These are phyloP conservation scores for Tricholoma sp. DNA, from an alignment of 768 basidiomycete species.

Conservation along the genomic window DNA sequence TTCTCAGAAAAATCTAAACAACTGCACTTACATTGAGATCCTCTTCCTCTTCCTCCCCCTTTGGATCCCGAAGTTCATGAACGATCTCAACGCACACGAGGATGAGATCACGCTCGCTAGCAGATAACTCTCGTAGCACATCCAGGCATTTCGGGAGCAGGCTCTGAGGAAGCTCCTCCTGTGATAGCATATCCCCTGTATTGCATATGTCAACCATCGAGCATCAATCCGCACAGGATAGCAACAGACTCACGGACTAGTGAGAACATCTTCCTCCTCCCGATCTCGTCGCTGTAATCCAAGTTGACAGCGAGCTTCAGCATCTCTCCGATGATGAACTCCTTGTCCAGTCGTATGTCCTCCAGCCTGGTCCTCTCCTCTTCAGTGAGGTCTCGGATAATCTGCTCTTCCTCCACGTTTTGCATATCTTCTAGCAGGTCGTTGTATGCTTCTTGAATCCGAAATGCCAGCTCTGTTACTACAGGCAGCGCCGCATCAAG, in stretches of 20 bases:
- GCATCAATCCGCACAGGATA: not conserved
- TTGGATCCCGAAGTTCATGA: conserved; percentile 66
- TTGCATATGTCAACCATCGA: conserved; percentile 1
- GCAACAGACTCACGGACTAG: conserved; percentile 63
- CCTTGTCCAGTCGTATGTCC: conserved; percentile 44
- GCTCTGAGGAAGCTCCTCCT: conserved; percentile 60
- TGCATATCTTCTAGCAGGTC: conserved; percentile 23
- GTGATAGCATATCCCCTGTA: conserved; percentile 76
- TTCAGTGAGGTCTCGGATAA: conserved; percentile 19
- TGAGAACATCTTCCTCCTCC: conserved; percentile 80
- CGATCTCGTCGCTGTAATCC: conserved; percentile 92
- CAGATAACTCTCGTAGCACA: conserved; percentile 66
- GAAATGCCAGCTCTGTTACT: conserved; percentile 76
- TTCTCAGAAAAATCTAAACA: not conserved
- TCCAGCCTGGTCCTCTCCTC: conserved; percentile 37
- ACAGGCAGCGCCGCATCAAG: conserved; percentile 76
- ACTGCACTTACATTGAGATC: conserved; percentile 20
- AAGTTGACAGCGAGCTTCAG: conserved; percentile 72
- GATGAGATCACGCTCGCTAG: conserved; percentile 80
- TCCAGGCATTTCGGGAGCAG: conserved; percentile 78
- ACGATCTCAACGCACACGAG: conserved; percentile 86
- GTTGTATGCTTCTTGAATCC: conserved; percentile 70
- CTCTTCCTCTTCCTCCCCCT: conserved; percentile 34
- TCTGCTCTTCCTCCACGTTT: conserved; percentile 17
- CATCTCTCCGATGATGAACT: conserved; percentile 78